Percentiles rank a stretch among this genome's conserved stretches.
Evolutionary conservation across 345 rosid genomes (phyloP).

Genomic region (Excoecaria cochinchinensis): DNA sequence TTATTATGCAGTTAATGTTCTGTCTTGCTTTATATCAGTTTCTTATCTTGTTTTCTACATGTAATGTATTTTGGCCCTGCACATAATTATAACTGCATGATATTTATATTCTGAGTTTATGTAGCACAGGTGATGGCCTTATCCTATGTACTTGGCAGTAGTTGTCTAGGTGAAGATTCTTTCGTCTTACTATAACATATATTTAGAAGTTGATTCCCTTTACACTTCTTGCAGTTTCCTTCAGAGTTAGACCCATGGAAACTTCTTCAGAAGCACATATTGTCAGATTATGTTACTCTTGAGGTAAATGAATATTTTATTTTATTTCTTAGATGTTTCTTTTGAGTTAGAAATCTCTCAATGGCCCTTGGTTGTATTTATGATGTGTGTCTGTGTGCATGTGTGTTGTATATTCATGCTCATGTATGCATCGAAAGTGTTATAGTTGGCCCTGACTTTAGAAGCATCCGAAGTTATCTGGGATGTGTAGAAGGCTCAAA

Average conservation of each 20-base stretch:
- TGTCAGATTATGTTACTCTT: conserved; percentile 71
- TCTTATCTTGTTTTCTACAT: neutral
- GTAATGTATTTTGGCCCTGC: neutral
- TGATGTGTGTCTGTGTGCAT: too few species aligned
- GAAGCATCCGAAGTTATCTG: neutral
- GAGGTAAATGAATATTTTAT: conserved; percentile 50
- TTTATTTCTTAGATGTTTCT: conserved; percentile 9
- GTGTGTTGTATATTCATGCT: too few species aligned
- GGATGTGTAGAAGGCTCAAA: neutral
- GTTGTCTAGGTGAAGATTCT: neutral
- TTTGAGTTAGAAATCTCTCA: neutral
- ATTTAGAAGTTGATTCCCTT: conserved; percentile 1
- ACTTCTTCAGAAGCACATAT: conserved; percentile 68
- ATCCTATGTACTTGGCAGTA: neutral
- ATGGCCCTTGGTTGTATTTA: too few species aligned
- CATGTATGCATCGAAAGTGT: neutral
- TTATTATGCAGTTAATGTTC: neutral
- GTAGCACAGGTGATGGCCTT: neutral
- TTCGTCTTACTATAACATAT: neutral
- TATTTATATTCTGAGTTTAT: neutral
- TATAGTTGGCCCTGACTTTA: neutral
- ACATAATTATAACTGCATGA: neutral
- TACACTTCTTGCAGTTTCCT: conserved; percentile 58
- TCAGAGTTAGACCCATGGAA: conserved; percentile 86
- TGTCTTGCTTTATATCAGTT: neutral